phyloP scores from a whole-genome alignment of 257 asterid species.

The Petunia axillaris region DNA sequence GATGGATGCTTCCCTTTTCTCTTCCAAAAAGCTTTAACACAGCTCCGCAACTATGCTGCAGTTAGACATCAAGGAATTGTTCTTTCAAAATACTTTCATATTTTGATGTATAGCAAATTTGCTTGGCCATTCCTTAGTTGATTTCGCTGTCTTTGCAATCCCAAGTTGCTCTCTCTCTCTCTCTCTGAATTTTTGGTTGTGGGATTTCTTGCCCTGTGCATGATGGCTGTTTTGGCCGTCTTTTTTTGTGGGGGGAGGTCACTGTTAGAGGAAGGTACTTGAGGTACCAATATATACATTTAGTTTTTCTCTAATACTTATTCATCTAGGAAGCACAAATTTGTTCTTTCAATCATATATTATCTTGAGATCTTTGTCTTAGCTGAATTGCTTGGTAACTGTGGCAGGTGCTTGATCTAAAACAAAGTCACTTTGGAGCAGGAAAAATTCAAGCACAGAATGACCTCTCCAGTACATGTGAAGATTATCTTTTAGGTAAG shows the following conservation, averaged over 20 bases:
- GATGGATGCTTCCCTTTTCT: background rate
- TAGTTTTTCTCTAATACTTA: background rate
- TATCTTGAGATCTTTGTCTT: conserved; percentile 6
- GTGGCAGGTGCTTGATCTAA: conserved; percentile 58
- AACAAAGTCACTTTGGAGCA: conserved; percentile 51
- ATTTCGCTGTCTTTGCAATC: background rate
- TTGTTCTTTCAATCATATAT: background rate
- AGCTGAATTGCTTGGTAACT: conserved; percentile 29
- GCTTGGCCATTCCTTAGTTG: background rate
- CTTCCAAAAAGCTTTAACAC: background rate
- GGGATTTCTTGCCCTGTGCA: conserved; percentile 4
- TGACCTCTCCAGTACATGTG: conserved; percentile 70
- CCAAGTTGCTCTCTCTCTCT: background rate
- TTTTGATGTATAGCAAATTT: conserved; percentile 8
- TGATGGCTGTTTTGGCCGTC: background rate
- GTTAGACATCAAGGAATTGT: background rate
- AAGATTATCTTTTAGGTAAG: conserved; percentile 83
- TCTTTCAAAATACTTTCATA: background rate
- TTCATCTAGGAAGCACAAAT: background rate
- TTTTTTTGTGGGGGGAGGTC: background rate
- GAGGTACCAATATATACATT: background rate
- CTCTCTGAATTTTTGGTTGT: background rate
- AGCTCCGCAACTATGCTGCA: background rate
- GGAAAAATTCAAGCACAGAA: conserved; percentile 58
- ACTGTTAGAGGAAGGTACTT: background rate